Conservation (phyloP, 306 rosid species). For the Erythrophleum fordii region DNA sequence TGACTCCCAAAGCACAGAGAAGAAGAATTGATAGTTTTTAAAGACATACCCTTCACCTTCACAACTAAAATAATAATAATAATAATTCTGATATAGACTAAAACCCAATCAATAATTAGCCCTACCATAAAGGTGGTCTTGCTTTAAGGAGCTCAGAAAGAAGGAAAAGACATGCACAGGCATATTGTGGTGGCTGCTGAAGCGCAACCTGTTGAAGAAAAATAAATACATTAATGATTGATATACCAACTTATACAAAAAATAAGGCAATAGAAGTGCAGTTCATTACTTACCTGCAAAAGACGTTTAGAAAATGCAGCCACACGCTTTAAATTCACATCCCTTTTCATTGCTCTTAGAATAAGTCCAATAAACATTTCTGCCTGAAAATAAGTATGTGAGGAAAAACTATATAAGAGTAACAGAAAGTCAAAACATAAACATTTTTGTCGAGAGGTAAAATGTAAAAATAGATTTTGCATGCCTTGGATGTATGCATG, state of each 20-base stretch:
- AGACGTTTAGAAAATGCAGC: conserved; percentile 90
- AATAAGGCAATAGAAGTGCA: conserved; percentile 8
- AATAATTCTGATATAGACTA: background rate
- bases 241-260: background rate
- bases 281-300: conserved; percentile 64
- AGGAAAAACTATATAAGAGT: background rate
- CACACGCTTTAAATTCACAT: conserved; percentile 85
- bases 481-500: conserved; percentile 89
- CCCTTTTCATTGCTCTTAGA: conserved; percentile 89
- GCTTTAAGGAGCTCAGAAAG: conserved; percentile 95
- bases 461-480: conserved; percentile 10
- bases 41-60: background rate
- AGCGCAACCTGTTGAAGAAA: conserved; percentile 76
- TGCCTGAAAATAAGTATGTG: conserved; percentile 55
- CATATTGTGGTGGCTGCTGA: conserved; percentile 94
- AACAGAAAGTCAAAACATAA: background rate
- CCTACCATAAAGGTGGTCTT: conserved; percentile 88
- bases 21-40: background rate
- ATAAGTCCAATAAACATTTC: conserved; percentile 95
- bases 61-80: background rate
- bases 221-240: background rate
- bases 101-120: background rate
- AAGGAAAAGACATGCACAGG: conserved; percentile 95
- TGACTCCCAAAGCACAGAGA: background rate
- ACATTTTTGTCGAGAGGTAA: background rate